Conservation (phyloP, 2,329 filamentous ascomycete species). For the Endoconidiophora laricicola region DNA sequence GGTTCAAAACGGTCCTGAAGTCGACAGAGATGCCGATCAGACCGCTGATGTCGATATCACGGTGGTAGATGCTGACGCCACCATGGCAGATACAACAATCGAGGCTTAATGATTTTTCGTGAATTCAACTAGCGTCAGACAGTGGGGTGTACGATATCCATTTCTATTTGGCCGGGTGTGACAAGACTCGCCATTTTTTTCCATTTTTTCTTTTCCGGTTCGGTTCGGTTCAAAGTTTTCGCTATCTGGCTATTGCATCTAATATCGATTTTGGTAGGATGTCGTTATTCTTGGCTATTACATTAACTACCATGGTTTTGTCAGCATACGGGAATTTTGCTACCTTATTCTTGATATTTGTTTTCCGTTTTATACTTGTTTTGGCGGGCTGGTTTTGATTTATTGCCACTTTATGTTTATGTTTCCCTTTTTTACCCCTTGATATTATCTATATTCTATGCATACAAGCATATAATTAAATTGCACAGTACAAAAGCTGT, state of each 20-base stretch:
- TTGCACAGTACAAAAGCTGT: not conserved
- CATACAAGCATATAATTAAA: conserved; percentile 7
- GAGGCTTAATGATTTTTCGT: conserved; percentile 6
- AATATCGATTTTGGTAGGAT: too few species aligned
- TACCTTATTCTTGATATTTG: conserved; percentile 1
- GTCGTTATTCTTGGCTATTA: too few species aligned
- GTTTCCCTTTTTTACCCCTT: conserved; percentile 2
- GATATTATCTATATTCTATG: not conserved
- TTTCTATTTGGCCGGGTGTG: conserved; percentile 1
- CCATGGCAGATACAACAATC: conserved; percentile 13
- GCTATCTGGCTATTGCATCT: too few species aligned
- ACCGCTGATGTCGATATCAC: conserved; percentile 18
- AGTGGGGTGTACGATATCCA: conserved; percentile 10
- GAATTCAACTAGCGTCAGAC: not conserved
- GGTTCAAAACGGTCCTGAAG: conserved; percentile 28
- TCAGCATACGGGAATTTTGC: too few species aligned
- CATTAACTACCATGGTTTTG: too few species aligned
- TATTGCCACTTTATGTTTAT: not conserved
- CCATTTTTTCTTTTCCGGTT: conserved; percentile 4
- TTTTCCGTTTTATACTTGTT: conserved; percentile 3
- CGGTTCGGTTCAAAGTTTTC: too few species aligned
- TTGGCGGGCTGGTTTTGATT: not conserved
- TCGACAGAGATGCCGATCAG: not conserved
- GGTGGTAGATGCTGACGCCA: conserved; percentile 17
- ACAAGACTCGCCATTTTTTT: conserved; percentile 10